These are phyloP conservation scores for Malus orientalis DNA, from an alignment of 306 rosid genomes.

Conservation along the genomic window DNA sequence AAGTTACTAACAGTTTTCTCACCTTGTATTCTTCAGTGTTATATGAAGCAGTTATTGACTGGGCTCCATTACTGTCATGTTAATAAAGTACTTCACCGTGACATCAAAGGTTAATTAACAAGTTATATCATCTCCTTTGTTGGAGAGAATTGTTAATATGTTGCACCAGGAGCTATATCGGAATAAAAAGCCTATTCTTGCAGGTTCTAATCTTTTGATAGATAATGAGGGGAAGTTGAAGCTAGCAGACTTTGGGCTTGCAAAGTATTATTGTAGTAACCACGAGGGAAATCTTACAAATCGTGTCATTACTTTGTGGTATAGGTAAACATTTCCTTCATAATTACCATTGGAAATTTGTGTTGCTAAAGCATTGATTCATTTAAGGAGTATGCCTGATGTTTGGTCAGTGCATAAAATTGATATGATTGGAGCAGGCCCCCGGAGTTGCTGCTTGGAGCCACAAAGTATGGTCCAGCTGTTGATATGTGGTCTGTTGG, in stretches of 20 bases:
- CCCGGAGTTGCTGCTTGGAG: constrained; percentile 64
- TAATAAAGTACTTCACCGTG: constrained; percentile 68
- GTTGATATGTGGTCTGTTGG: constrained; percentile 84
- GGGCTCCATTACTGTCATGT: constrained; percentile 71
- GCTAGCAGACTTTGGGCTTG: constrained; percentile 73
- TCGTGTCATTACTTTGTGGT: constrained; percentile 70
- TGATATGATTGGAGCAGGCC: constrained; percentile 43
- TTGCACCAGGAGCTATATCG: constrained; percentile 1
- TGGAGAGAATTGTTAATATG: not conserved
- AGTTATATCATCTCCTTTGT: not conserved
- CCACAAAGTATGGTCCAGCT: constrained; percentile 70
- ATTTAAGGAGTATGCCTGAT: not conserved
- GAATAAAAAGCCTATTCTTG: constrained; percentile 15
- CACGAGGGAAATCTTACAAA: constrained; percentile 59
- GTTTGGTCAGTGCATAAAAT: not conserved
- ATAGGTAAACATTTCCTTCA: constrained; percentile 34
- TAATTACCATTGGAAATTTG: not conserved
- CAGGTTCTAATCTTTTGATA: constrained; percentile 69
- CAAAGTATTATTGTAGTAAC: constrained; percentile 44
- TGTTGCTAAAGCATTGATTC: not conserved
- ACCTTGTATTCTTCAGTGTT: constrained; percentile 40
- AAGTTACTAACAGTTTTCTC: not conserved
- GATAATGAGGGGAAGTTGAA: constrained; percentile 66
- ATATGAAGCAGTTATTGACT: constrained; percentile 61
- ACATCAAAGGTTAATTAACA: constrained; percentile 49